A percentile compares a stretch with the other conserved stretches of the same genome.
phyloP scores from a whole-genome alignment of 78 protist genomes.

The Dictyostelium firmibasis region DNA sequence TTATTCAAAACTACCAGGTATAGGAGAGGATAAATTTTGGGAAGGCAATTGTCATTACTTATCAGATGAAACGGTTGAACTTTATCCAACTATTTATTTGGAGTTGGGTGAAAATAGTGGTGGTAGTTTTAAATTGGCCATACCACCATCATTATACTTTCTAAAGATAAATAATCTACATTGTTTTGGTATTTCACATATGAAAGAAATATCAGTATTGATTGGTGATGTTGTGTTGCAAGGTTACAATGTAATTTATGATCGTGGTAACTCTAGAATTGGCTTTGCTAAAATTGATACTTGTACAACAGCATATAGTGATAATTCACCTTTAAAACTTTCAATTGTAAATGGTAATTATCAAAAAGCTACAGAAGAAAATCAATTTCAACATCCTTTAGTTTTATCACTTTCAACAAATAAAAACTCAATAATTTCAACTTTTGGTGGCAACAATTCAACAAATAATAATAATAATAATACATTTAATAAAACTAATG shows the following conservation, averaged over 20 bases:
- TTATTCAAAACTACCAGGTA: constrained; percentile 18
- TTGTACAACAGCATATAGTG: background rate
- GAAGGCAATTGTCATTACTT: constrained; percentile 8
- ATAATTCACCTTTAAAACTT: background rate
- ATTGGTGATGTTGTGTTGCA: constrained; percentile 41
- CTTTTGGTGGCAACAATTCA: background rate
- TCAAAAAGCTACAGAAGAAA: background rate
- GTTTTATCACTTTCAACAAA: background rate
- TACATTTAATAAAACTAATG: background rate
- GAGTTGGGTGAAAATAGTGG: background rate
- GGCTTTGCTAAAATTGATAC: constrained; percentile 20
- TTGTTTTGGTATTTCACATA: constrained; percentile 37
- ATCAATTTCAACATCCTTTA: background rate
- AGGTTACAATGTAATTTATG: constrained; percentile 40
- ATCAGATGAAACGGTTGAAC: background rate
- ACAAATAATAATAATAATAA: background rate
- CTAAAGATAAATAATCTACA: background rate
- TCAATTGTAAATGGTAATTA: background rate
- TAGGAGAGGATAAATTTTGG: constrained; percentile 5
- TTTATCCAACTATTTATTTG: constrained; percentile 21
- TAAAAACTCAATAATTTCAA: background rate
- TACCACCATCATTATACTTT: constrained; percentile 22
- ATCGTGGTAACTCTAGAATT: constrained; percentile 3
- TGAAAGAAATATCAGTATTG: background rate
- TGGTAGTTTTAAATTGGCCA: background rate